Evolutionary conservation across 768 basidiomycete species (phyloP).

Genomic region (Boletus tylopilopsis): DNA sequence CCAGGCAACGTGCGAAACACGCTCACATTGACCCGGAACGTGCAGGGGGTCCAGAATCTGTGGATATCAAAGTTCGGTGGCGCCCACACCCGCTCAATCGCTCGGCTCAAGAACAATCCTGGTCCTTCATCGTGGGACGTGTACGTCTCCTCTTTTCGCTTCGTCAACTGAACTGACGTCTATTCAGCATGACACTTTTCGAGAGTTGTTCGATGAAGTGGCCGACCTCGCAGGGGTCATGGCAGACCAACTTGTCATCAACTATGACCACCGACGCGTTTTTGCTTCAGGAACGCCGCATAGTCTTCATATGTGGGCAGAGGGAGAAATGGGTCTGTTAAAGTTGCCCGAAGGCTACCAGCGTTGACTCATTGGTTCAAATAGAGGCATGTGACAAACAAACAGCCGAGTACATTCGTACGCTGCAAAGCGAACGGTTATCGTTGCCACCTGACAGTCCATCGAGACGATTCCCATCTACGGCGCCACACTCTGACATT

Average conservation of each 20-base stretch:
- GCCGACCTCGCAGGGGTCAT: constrained; percentile 59
- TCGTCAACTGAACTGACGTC: neutral
- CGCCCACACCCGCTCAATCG: constrained; percentile 56
- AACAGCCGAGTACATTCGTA: constrained; percentile 62
- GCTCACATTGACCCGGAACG: constrained; percentile 22
- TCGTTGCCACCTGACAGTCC: constrained; percentile 20
- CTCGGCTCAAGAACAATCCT: constrained; percentile 36
- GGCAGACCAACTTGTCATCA: constrained; percentile 53
- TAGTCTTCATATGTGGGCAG: constrained; percentile 61
- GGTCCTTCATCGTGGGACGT: constrained; percentile 56
- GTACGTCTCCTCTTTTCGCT: constrained; percentile 34
- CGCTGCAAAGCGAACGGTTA: constrained; percentile 29
- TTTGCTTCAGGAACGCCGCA: constrained; percentile 69
- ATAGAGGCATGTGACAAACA: constrained; percentile 63
- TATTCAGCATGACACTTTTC: constrained; percentile 60
- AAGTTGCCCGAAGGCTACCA: neutral
- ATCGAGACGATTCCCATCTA: constrained; percentile 9
- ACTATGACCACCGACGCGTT: constrained; percentile 56
- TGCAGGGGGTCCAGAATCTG: constrained; percentile 33
- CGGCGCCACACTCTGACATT: constrained; percentile 25
- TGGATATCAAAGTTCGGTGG: constrained; percentile 61
- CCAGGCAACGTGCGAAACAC: constrained; percentile 28
- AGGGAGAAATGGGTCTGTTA: constrained; percentile 60
- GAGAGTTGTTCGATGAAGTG: constrained; percentile 57
- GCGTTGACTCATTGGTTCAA: constrained; percentile 8